phyloP scores from a whole-genome alignment of 148 eudicot species.

The Fagopyrum esculentum region DNA sequence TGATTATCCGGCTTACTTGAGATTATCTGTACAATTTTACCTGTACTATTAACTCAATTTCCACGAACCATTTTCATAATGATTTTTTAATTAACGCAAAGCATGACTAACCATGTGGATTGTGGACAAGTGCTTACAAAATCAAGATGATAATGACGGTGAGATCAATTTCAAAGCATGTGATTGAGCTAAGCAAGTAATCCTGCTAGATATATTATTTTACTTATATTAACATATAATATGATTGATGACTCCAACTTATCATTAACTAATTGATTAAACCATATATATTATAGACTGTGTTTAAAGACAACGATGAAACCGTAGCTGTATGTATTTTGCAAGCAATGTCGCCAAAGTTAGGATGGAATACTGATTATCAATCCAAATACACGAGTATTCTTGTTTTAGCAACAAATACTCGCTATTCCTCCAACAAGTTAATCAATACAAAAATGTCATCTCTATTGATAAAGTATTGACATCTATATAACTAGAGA shows the following conservation, averaged over 20 bases:
- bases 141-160: neutral
- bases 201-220: neutral
- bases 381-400: no score
- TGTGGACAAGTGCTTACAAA: neutral
- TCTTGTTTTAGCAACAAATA: no score
- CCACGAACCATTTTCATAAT: no score
- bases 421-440: no score
- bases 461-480: no score
- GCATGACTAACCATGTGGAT: conserved; percentile 1
- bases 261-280: neutral
- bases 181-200: neutral
- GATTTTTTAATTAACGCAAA: neutral
- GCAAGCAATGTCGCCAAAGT: neutral
- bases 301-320: neutral
- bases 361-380: no score
- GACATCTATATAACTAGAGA: no score
- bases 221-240: neutral
- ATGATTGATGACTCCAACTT: neutral
- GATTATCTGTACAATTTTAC: no score
- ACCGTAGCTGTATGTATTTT: neutral
- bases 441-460: no score
- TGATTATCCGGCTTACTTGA: no score
- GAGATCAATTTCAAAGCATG: neutral
- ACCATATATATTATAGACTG: neutral
- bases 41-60: no score